A percentile compares a stretch with the other conserved stretches of the same genome.
Conservation (phyloP, 2,329 filamentous ascomycete genomes). For the Fusarium ambrosium region DNA sequence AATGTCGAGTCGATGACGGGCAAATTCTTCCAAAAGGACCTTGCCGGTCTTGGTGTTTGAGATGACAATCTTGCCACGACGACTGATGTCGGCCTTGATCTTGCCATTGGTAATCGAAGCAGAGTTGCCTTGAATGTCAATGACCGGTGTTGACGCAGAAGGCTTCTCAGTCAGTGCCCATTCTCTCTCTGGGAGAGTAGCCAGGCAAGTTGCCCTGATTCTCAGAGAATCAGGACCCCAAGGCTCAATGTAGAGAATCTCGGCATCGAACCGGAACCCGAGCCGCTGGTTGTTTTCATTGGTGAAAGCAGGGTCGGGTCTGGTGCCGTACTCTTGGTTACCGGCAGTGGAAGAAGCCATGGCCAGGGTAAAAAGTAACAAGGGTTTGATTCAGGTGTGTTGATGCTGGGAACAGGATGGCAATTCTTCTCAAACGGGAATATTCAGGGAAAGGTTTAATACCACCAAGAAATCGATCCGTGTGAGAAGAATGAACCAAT, state of each 20-base stretch:
- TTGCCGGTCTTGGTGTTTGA: slow-evolving; percentile 44
- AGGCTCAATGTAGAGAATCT: slow-evolving; percentile 62
- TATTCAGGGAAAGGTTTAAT: slow-evolving; percentile 12
- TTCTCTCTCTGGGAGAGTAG: slow-evolving; percentile 51
- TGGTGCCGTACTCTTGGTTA: slow-evolving; percentile 33
- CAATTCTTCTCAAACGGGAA: neutral
- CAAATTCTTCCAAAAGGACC: slow-evolving; percentile 50
- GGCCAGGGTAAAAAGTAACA: neutral
- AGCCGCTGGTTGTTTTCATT: slow-evolving; percentile 42
- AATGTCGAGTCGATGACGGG: slow-evolving; percentile 50
- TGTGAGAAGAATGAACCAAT: neutral
- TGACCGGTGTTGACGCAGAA: slow-evolving; percentile 10
- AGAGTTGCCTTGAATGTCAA: slow-evolving; percentile 36
- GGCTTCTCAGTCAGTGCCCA: slow-evolving; percentile 54
- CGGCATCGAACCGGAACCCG: slow-evolving; percentile 56
- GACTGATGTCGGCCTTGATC: slow-evolving; percentile 47
- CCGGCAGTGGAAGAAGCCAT: slow-evolving; percentile 10
- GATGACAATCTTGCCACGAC: slow-evolving; percentile 49
- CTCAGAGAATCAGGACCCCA: slow-evolving; percentile 63
- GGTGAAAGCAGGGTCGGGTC: slow-evolving; percentile 30
- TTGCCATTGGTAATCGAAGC: slow-evolving; percentile 49
- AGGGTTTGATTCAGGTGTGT: neutral
- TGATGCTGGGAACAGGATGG: neutral
- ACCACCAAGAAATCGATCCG: neutral
- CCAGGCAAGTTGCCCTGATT: slow-evolving; percentile 59